Evolutionary conservation across 495 filamentous ascomycete genomes (phyloP).

Genomic region (Astrocystis sublimbata): DNA sequence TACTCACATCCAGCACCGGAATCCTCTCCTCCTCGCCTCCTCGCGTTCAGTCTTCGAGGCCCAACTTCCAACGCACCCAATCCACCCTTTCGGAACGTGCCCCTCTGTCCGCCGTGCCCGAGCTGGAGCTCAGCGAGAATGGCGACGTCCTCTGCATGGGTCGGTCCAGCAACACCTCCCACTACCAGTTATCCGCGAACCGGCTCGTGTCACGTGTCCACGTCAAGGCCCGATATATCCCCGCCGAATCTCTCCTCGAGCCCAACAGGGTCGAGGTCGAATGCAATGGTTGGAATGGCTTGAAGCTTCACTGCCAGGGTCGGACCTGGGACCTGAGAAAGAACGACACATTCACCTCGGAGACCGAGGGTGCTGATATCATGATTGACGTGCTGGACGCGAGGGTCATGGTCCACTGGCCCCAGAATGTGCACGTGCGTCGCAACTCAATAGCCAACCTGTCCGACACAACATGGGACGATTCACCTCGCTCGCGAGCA

Average conservation of each 20-base stretch:
- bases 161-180: constrained; percentile 85
- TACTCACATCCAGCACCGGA: constrained; percentile 90
- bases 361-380: constrained; percentile 85
- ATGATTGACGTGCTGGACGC: constrained; percentile 96
- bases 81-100: constrained; percentile 80
- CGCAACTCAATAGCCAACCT: constrained; percentile 62
- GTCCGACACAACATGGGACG: constrained; percentile 71
- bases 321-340: constrained; percentile 82
- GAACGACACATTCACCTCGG: constrained; percentile 86
- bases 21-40: constrained; percentile 88
- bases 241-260: constrained; percentile 60
- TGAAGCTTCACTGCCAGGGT: constrained; percentile 90
- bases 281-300: constrained; percentile 94
- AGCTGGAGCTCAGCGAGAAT: constrained; percentile 75
- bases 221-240: constrained; percentile 81
- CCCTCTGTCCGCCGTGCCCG: constrained; percentile 78
- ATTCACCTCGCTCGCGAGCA: constrained; percentile 44
- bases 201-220: constrained; percentile 90
- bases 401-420: constrained; percentile 87
- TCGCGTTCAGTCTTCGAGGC: constrained; percentile 55
- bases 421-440: constrained; percentile 58
- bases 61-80: constrained; percentile 50
- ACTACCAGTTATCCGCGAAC: constrained; percentile 89
- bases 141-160: constrained; percentile 86
- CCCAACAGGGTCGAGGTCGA: constrained; percentile 75